Percentiles rank a stretch among this genome's conserved stretches.
phyloP scores from a whole-genome alignment of 768 basidiomycete genomes.

The Lactarius sp. region DNA sequence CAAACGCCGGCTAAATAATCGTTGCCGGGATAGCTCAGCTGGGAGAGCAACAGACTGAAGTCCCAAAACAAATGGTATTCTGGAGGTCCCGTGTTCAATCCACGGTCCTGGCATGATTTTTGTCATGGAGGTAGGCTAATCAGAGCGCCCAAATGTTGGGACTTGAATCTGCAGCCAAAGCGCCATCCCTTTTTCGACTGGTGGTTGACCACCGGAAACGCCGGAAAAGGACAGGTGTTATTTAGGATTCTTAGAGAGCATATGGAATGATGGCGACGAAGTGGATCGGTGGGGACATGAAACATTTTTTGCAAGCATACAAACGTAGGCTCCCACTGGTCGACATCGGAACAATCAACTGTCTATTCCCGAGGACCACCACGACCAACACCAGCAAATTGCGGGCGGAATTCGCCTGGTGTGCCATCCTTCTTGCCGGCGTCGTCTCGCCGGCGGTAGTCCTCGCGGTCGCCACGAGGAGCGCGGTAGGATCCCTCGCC shows the following conservation, averaged over 20 bases:
- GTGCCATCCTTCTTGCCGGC: conserved; percentile 86
- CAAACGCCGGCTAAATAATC: no score
- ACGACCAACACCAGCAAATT: conserved; percentile 84
- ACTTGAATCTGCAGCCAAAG: background rate
- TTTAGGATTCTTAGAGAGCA: background rate
- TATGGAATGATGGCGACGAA: background rate
- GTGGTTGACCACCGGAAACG: no score
- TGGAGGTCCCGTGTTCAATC: conserved; percentile 79
- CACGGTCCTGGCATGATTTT: conserved; percentile 62
- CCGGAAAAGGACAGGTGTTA: background rate
- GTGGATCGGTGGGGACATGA: background rate
- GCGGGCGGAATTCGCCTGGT: conserved; percentile 83
- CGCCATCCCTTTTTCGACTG: no score
- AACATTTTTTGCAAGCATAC: background rate
- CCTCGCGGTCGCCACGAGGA: conserved; percentile 84
- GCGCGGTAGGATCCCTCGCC: conserved; percentile 83
- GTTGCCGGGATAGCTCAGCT: conserved; percentile 32
- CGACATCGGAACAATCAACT: background rate
- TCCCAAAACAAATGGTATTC: conserved; percentile 31
- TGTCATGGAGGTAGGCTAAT: conserved; percentile 20
- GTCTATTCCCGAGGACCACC: conserved; percentile 69
- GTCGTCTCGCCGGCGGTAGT: conserved; percentile 46
- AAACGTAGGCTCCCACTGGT: background rate
- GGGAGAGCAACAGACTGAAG: conserved; percentile 35
- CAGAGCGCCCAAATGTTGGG: no score